phyloP scores from a whole-genome alignment of 2,329 filamentous ascomycete species.

The Passalora sequoiae region DNA sequence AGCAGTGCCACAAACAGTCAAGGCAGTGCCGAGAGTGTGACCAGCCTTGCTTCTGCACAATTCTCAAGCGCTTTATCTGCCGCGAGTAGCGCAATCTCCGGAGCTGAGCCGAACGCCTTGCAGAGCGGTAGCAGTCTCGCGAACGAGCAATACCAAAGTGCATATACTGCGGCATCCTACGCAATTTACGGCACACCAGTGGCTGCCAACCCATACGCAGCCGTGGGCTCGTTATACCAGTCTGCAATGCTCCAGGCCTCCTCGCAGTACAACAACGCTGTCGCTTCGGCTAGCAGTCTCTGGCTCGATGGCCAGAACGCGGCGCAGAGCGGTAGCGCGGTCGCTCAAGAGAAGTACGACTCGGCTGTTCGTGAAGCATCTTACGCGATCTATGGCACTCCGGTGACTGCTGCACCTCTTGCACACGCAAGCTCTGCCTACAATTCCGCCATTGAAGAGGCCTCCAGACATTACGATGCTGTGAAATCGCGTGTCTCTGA shows the following conservation, averaged over 20 bases:
- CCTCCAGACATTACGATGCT: constrained; percentile 62
- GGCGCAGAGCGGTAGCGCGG: constrained; percentile 45
- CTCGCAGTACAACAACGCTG: constrained; percentile 53
- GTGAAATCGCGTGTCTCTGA: constrained; percentile 63
- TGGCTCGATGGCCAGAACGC: constrained; percentile 11
- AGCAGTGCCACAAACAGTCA: constrained; percentile 43
- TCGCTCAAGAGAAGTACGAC: constrained; percentile 51
- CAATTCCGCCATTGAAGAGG: constrained; percentile 58
- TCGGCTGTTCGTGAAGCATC: constrained; percentile 57
- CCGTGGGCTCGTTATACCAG: constrained; percentile 55
- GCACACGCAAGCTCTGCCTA: constrained; percentile 52
- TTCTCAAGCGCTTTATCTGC: constrained; percentile 54
- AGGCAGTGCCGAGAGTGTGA: constrained; percentile 46
- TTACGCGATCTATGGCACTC: constrained; percentile 51
- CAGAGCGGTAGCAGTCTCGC: constrained; percentile 48
- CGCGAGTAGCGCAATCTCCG: constrained; percentile 54
- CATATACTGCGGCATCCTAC: constrained; percentile 56
- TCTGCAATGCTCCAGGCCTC: constrained; percentile 61
- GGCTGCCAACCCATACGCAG: constrained; percentile 30
- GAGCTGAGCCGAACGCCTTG: constrained; percentile 39
- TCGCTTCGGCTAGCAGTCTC: background rate
- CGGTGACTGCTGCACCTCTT: constrained; percentile 35
- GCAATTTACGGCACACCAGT: constrained; percentile 52
- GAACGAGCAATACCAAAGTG: constrained; percentile 52
- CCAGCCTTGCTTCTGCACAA: constrained; percentile 52